Evolutionary conservation across 805 yeast species (phyloP).

Genomic region (Candida golubevii): DNA sequence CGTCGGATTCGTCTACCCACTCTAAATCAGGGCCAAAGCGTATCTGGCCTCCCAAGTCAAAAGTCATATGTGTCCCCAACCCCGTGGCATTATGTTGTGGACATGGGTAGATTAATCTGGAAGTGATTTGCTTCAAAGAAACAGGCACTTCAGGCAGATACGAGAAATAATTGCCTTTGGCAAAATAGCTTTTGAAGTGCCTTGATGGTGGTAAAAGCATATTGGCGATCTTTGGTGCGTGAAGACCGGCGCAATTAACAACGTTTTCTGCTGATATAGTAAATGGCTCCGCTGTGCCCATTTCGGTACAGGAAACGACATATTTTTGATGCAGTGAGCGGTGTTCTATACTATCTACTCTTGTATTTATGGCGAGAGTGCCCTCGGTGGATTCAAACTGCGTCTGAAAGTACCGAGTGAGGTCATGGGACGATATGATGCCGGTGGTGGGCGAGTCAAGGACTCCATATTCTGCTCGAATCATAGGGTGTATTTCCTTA

Average conservation of each 20-base stretch:
- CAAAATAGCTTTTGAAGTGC: conserved; percentile 59
- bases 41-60: conserved; percentile 75
- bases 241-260: conserved; percentile 75
- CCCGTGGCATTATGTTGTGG: conserved; percentile 66
- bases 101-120: conserved; percentile 63
- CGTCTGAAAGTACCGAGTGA: conserved; percentile 56
- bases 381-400: conserved; percentile 56
- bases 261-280: conserved; percentile 51
- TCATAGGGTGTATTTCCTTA: conserved; percentile 55
- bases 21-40: conserved; percentile 88
- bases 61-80: conserved; percentile 82
- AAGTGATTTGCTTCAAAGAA: conserved; percentile 21
- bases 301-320: conserved; percentile 22
- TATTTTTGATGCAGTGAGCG: conserved; percentile 20
- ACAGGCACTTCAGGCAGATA: conserved; percentile 47
- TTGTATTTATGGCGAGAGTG: conserved; percentile 59
- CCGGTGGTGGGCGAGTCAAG: conserved; percentile 81
- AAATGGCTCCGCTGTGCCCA: conserved; percentile 29
- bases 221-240: conserved; percentile 70
- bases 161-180: conserved; percentile 80
- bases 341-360: conserved; percentile 42
- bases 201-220: conserved; percentile 60
- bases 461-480: conserved; percentile 57
- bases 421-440: conserved; percentile 75
- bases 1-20: conserved; percentile 49